Conservation (phyloP, 139 green algal genomes). For the Gonium pectorale region DNA sequence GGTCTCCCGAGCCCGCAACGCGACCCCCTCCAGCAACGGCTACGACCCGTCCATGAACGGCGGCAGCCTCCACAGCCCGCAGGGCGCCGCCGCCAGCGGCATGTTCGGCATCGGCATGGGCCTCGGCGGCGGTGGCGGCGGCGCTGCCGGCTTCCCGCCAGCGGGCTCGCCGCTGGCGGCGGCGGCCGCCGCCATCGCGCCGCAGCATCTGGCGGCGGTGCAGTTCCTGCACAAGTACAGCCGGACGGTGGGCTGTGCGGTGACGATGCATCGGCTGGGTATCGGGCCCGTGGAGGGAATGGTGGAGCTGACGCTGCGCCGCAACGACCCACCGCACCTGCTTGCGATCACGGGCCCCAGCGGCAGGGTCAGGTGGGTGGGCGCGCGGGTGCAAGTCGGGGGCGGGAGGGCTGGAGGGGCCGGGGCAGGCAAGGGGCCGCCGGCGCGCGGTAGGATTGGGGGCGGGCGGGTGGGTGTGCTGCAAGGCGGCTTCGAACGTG, state of each 20-base stretch:
- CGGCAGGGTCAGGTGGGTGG: conserved; percentile 28
- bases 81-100: not conserved
- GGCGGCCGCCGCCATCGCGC: not conserved
- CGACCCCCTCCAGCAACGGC: not conserved
- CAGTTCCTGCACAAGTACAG: conserved; percentile 42
- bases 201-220: not conserved
- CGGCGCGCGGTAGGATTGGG: no score
- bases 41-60: not conserved
- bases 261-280: conserved; percentile 25
- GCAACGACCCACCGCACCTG: conserved; percentile 18
- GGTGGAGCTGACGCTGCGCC: conserved; percentile 38
- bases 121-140: not conserved
- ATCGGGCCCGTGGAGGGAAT: conserved; percentile 35
- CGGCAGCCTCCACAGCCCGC: no score
- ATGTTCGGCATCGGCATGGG: conserved; percentile 11
- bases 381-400: no score
- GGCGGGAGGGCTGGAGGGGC: no score
- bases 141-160: no score
- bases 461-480: no score
- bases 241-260: conserved; percentile 17
- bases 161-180: not conserved
- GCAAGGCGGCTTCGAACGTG: no score
- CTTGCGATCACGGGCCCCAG: conserved; percentile 26
- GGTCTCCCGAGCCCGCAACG: not conserved
- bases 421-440: no score